Conservation (phyloP, 2,329 filamentous ascomycete genomes). For the Aureobasidium sp. region DNA sequence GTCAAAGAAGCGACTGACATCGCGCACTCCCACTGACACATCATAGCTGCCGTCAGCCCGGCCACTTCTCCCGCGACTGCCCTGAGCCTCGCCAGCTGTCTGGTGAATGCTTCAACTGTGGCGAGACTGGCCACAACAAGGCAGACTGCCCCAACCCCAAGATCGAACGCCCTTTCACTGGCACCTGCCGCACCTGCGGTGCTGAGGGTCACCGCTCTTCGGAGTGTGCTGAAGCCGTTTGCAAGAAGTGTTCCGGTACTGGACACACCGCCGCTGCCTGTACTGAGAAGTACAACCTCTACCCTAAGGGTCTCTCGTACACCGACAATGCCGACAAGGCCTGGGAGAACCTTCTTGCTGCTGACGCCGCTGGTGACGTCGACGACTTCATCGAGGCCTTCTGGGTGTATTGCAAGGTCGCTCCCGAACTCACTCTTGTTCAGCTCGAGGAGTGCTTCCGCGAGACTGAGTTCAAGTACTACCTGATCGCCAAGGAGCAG, state of each 20-base stretch:
- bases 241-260: slow-evolving; percentile 52
- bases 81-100: slow-evolving; percentile 42
- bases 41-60: slow-evolving; percentile 34
- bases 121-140: slow-evolving; percentile 55
- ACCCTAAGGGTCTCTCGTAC: slow-evolving; percentile 41
- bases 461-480: slow-evolving; percentile 46
- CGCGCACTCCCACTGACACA: slow-evolving; percentile 22
- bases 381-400: slow-evolving; percentile 46
- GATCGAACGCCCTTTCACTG: slow-evolving; percentile 46
- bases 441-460: slow-evolving; percentile 58
- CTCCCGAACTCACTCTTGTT: slow-evolving; percentile 50
- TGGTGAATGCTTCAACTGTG: slow-evolving; percentile 55
- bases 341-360: slow-evolving; percentile 50
- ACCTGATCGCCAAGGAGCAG: slow-evolving; percentile 56
- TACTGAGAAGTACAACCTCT: slow-evolving; percentile 53
- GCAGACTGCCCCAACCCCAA: slow-evolving; percentile 53
- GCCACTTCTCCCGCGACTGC: slow-evolving; percentile 33
- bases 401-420: slow-evolving; percentile 53
- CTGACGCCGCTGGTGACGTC: slow-evolving; percentile 49
- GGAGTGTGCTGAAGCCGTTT: slow-evolving; percentile 61
- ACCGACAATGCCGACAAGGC: slow-evolving; percentile 44
- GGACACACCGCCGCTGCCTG: slow-evolving; percentile 53
- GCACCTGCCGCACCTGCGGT: slow-evolving; percentile 54
- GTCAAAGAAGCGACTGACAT: too few relatives aligned
- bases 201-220: slow-evolving; percentile 49